phyloP scores from a whole-genome alignment of 352 stramenopile species.

The Pythium chondricola region DNA sequence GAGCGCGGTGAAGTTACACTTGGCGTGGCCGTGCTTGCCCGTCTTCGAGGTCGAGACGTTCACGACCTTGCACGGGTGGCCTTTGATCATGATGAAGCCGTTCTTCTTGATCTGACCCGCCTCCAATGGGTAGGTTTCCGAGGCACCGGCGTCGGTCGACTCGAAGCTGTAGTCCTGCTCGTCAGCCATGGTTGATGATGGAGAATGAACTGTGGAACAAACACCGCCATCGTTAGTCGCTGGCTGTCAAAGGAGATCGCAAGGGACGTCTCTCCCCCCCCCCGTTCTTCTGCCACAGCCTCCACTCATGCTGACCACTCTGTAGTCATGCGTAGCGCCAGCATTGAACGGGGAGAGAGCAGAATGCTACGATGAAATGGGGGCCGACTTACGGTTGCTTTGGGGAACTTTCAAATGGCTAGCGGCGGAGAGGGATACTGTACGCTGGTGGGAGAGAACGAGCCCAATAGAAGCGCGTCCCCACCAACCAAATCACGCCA shows the following conservation, averaged over 20 bases:
- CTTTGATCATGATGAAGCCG: slow-evolving; percentile 99
- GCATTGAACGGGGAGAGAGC: too few species aligned
- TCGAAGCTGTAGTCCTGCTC: slow-evolving; percentile 85
- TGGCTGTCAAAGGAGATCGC: too few species aligned
- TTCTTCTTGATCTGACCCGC: slow-evolving; percentile 99
- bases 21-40: slow-evolving; percentile 99
- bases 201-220: slow-evolving; percentile 10
- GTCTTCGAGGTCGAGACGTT: slow-evolving; percentile 99
- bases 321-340: too few species aligned
- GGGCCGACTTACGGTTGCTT: slow-evolving; percentile 23
- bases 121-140: slow-evolving; percentile 96
- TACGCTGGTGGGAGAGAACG: slow-evolving; percentile 12
- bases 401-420: slow-evolving; percentile 30
- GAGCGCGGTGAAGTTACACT: slow-evolving; percentile 98
- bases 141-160: slow-evolving; percentile 95
- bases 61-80: slow-evolving; percentile 97
- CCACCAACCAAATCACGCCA: slow-evolving; percentile 26
- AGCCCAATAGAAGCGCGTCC: slow-evolving; percentile 21
- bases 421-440: not conserved
- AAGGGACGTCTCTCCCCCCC: too few species aligned
- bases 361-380: not conserved
- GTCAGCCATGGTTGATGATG: slow-evolving; percentile 35
- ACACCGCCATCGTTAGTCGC: too few species aligned
- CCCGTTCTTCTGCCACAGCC: too few species aligned
- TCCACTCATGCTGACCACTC: too few species aligned